Evolutionary conservation across 2,329 filamentous ascomycete species (phyloP).

Genomic region (Hortaea werneckii): DNA sequence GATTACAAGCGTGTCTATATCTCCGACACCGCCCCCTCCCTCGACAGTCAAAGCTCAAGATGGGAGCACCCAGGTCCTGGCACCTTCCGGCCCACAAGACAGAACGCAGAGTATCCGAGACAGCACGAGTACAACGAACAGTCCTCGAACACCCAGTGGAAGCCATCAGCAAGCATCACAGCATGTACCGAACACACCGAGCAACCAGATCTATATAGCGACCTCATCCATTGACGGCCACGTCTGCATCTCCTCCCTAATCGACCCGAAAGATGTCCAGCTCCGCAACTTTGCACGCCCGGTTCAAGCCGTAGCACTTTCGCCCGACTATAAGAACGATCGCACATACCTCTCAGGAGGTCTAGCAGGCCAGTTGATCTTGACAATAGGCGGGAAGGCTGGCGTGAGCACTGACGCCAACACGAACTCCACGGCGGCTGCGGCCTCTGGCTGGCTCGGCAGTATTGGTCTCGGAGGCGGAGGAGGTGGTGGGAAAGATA

Average conservation of each 20-base stretch:
- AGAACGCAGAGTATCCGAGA: neutral
- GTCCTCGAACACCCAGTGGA: neutral
- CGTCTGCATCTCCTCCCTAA: constrained; percentile 78
- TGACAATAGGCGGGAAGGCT: constrained; percentile 70
- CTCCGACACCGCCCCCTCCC: constrained; percentile 62
- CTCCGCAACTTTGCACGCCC: constrained; percentile 89
- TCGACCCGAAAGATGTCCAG: constrained; percentile 82
- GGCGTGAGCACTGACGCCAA: constrained; percentile 77
- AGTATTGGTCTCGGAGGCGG: constrained; percentile 59
- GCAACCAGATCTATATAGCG: constrained; percentile 86
- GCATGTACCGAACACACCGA: constrained; percentile 60
- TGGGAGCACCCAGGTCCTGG: constrained; percentile 4
- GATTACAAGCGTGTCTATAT: constrained; percentile 81
- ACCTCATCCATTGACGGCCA: constrained; percentile 94
- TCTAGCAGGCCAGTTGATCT: constrained; percentile 72
- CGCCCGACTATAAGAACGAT: constrained; percentile 86
- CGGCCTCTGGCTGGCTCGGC: constrained; percentile 76
- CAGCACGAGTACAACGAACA: neutral
- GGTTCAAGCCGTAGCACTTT: constrained; percentile 84
- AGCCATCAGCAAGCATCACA: constrained; percentile 31
- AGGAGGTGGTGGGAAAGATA: constrained; percentile 64
- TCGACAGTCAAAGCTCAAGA: constrained; percentile 2
- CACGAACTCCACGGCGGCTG: constrained; percentile 74
- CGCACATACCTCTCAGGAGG: constrained; percentile 85
- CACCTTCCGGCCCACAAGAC: neutral